Conservation (phyloP, 495 filamentous ascomycete genomes). For the Apodospora peruviana region DNA sequence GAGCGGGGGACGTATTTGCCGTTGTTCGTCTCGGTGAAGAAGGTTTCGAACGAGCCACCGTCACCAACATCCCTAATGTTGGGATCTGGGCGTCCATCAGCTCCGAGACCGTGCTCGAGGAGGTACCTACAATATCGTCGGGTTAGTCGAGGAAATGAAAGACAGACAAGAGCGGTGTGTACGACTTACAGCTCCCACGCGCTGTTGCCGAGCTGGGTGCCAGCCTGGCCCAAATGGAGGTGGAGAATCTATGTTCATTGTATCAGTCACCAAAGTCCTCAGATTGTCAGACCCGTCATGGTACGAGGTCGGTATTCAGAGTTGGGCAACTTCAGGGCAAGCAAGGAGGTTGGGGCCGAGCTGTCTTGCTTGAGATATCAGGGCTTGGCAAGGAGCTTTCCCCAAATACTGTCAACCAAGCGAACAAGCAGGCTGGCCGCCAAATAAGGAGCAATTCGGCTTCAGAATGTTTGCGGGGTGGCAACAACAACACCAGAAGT, state of each 20-base stretch:
- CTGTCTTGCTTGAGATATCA: too few relatives aligned
- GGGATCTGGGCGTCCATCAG: constrained; percentile 66
- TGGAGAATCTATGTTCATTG: constrained; percentile 62
- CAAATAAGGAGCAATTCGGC: too few relatives aligned
- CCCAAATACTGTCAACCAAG: too few relatives aligned
- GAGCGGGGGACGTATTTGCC: constrained; percentile 90
- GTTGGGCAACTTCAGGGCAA: background rate
- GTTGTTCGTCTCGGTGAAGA: constrained; percentile 80
- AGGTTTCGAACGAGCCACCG: constrained; percentile 76
- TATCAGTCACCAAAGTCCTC: constrained; percentile 9
- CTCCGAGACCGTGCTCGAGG: constrained; percentile 80
- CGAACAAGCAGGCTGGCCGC: too few relatives aligned
- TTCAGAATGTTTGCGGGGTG: too few relatives aligned
- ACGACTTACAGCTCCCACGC: constrained; percentile 92
- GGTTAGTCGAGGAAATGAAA: constrained; percentile 7
- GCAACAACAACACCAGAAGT: too few relatives aligned
- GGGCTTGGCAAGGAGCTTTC: background rate
- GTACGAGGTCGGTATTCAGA: constrained; percentile 5
- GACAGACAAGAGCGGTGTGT: constrained; percentile 35
- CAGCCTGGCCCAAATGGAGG: constrained; percentile 89
- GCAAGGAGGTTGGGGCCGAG: too few relatives aligned
- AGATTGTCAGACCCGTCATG: background rate
- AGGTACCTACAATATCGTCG: constrained; percentile 62
- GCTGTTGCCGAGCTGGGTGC: constrained; percentile 87
- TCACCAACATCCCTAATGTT: constrained; percentile 56